Evolutionary conservation across 768 basidiomycete species (phyloP).

Genomic region (Mycena olivaceomarginata): DNA sequence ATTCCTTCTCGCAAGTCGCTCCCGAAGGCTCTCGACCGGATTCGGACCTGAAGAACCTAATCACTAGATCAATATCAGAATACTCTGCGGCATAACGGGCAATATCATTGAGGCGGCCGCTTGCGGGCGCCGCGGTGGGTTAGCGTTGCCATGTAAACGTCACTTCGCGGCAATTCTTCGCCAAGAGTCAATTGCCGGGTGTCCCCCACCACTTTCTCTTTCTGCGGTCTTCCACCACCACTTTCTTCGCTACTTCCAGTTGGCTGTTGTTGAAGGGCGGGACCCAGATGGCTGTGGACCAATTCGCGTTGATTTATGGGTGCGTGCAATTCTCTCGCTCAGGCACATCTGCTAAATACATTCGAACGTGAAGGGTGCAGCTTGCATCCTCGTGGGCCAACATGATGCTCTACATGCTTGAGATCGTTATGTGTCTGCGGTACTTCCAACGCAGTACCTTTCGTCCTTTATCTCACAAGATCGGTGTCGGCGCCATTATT

Average conservation of each 20-base stretch:
- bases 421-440: constrained; percentile 37
- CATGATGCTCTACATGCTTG: constrained; percentile 43
- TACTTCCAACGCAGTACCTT: constrained; percentile 39
- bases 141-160: too few species aligned
- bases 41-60: too few species aligned
- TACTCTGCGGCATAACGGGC: too few species aligned
- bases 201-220: background rate
- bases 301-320: constrained; percentile 16
- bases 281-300: constrained; percentile 33
- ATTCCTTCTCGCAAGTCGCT: too few species aligned
- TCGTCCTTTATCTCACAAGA: constrained; percentile 38
- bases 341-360: background rate
- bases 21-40: too few species aligned
- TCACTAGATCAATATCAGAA: too few species aligned
- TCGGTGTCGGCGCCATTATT: constrained; percentile 37
- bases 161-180: background rate
- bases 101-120: too few species aligned
- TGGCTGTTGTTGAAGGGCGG: constrained; percentile 25
- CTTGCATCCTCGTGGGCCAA: constrained; percentile 42
- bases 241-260: constrained; percentile 18
- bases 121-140: too few species aligned
- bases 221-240: background rate
- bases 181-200: background rate
- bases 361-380: constrained; percentile 22
- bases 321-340: background rate